Base-by-base conservation (phyloP, 2,329 filamentous ascomycete species). In the Epichloe bromicola region DNA sequence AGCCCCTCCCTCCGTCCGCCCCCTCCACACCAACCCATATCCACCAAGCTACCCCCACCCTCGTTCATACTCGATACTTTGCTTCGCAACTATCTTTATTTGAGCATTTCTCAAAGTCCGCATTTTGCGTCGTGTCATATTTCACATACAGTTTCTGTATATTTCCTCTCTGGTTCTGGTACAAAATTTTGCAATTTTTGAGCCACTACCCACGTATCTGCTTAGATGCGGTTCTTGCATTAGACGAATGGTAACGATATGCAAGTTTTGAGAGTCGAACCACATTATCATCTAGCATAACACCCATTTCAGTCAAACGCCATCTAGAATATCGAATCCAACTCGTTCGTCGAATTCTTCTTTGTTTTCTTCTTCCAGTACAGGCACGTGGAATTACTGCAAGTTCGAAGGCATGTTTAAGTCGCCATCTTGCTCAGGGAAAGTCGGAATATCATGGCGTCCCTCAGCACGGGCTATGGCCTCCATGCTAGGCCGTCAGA, bases 381-480 rank as follows among this genome's bases (percentile, higher is more conserved):
- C 33, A 38, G 33, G 12, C 44, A 30, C 33, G 48, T 45, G 40
- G 19, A 19, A 36, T 12, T 15, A 14, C 30, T n/a, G 20, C n/a
- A 10, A 19, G 5, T 37, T 42, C 48, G 46, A 49, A 59, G 56
- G 54, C 53, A 58, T 60, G 57, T 49, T 53, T 30, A 43, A 51
- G 43, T 39, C 15, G 51, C 48, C 39, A 58, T 48, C 56, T 53
- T 59, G 33, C 8, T 46, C 46, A 44, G 14, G 30, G 38, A 60
- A 62, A 57, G 56, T 61, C 59, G 63, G 63, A 61, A 59, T 53
- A 68, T 52, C 55, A 74, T 74, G 72, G 68, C 70, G 63, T 68
- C 70, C 59, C 61, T 66, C 51, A 66, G 65, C 60, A 62, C 61
- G 54, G 66, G 65, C 51, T 68, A 66, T 57, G 68, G 70, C 52